Conservation (phyloP, 768 basidiomycete species). For the Tulasnella sp. region DNA sequence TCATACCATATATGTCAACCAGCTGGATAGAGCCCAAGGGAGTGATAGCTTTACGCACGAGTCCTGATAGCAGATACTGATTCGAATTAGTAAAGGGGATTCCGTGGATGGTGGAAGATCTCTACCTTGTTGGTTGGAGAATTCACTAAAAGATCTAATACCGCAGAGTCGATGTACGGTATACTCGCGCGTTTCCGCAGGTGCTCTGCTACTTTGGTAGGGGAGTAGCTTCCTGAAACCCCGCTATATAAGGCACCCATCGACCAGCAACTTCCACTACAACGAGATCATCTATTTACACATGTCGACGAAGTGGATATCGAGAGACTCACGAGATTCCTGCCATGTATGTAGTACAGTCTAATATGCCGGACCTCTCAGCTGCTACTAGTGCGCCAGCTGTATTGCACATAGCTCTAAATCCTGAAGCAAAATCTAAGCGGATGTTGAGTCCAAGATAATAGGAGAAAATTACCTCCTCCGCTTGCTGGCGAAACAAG, state of each 20-base stretch:
- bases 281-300: background rate
- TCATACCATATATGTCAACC: slow-evolving; percentile 19
- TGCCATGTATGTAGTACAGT: slow-evolving; percentile 23
- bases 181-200: slow-evolving; percentile 20
- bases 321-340: slow-evolving; percentile 19
- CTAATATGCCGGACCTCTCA: slow-evolving; percentile 21
- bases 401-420: slow-evolving; percentile 26
- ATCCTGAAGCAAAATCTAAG: slow-evolving; percentile 15
- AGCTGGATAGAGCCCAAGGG: slow-evolving; percentile 21
- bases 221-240: slow-evolving; percentile 19
- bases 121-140: slow-evolving; percentile 21
- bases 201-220: slow-evolving; percentile 19
- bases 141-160: slow-evolving; percentile 22
- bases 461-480: background rate
- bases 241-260: slow-evolving; percentile 22
- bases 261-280: slow-evolving; percentile 23
- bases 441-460: too few relatives aligned
- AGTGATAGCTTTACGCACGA: slow-evolving; percentile 21
- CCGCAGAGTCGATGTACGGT: slow-evolving; percentile 22
- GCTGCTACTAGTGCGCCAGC: slow-evolving; percentile 21
- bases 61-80: slow-evolving; percentile 21
- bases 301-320: background rate
- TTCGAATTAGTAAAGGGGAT: background rate
- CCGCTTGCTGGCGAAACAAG: slow-evolving; percentile 3
- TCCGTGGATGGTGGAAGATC: slow-evolving; percentile 1